A percentile compares a stretch with the other conserved stretches of the same genome.
phyloP scores from a whole-genome alignment of 345 rosid genomes.

The Stellera chamaejasme region DNA sequence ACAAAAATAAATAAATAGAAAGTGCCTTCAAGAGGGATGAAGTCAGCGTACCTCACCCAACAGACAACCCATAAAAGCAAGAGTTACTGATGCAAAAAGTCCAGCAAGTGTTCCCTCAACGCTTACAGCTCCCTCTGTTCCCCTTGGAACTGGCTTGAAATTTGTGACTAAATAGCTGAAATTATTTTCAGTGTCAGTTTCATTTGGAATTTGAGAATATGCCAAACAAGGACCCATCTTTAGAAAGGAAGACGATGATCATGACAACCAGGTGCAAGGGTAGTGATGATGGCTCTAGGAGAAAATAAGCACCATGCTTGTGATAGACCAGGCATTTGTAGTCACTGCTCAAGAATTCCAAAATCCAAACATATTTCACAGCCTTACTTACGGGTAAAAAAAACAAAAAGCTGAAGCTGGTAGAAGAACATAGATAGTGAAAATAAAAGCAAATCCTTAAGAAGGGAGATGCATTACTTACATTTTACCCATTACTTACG shows the following conservation, averaged over 20 bases:
- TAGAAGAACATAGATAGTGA: too few species aligned
- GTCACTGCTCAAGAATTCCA: too few species aligned
- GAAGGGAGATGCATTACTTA: background rate
- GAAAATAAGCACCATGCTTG: too few species aligned
- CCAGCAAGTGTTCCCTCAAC: slow-evolving; percentile 94
- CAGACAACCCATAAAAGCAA: slow-evolving; percentile 60
- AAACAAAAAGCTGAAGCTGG: too few species aligned
- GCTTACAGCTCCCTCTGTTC: slow-evolving; percentile 96
- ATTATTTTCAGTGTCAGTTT: slow-evolving; percentile 6
- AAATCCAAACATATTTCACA: too few species aligned
- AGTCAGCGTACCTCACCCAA: slow-evolving; percentile 53
- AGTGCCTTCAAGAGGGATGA: background rate
- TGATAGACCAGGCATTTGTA: too few species aligned
- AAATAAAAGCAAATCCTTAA: too few species aligned
- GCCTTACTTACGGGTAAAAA: too few species aligned
- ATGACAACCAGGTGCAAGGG: background rate
- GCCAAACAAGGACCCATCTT: background rate
- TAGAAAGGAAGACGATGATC: background rate
- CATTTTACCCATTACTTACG: slow-evolving; percentile 42
- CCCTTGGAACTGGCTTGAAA: slow-evolving; percentile 84
- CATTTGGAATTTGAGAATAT: background rate
- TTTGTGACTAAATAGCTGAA: slow-evolving; percentile 77
- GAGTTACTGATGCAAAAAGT: slow-evolving; percentile 61
- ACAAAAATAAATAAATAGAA: background rate
- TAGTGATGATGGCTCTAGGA: too few species aligned